These are phyloP conservation scores for Hypoxylon sp. DNA, from an alignment of 2,329 filamentous ascomycete genomes.

Conservation along the genomic window DNA sequence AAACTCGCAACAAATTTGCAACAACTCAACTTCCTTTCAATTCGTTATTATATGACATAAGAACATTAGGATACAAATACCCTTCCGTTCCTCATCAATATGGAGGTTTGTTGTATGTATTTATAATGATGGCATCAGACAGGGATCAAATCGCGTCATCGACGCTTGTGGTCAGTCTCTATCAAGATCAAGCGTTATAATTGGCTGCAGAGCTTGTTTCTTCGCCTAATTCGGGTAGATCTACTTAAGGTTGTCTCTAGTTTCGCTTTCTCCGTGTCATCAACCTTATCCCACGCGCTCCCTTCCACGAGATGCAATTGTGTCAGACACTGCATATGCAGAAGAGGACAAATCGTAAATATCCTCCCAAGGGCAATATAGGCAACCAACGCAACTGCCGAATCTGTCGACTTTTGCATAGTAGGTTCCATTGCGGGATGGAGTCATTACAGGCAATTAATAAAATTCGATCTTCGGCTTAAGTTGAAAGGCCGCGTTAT, in stretches of 20 bases:
- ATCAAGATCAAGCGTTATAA: constrained; percentile 18
- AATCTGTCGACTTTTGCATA: constrained; percentile 2
- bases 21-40: constrained; percentile 7
- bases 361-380: background rate
- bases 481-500: constrained; percentile 10
- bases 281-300: constrained; percentile 5
- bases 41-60: constrained; percentile 16
- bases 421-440: constrained; percentile 13
- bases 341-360: background rate
- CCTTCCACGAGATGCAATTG: constrained; percentile 22
- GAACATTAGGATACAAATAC: constrained; percentile 11
- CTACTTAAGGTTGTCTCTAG: constrained; percentile 1
- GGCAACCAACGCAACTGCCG: constrained; percentile 18
- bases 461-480: constrained; percentile 17
- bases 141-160: constrained; percentile 38
- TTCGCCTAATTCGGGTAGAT: constrained; percentile 38
- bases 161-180: constrained; percentile 23
- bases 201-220: constrained; percentile 28
- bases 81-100: constrained; percentile 1
- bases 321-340: constrained; percentile 10
- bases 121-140: constrained; percentile 41
- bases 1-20: background rate
- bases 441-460: constrained; percentile 18
- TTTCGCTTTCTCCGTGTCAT: constrained; percentile 2
- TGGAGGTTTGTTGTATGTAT: constrained; percentile 19